Base-by-base conservation (phyloP, 257 asterid genomes). In the Euphrasia confusa region DNA sequence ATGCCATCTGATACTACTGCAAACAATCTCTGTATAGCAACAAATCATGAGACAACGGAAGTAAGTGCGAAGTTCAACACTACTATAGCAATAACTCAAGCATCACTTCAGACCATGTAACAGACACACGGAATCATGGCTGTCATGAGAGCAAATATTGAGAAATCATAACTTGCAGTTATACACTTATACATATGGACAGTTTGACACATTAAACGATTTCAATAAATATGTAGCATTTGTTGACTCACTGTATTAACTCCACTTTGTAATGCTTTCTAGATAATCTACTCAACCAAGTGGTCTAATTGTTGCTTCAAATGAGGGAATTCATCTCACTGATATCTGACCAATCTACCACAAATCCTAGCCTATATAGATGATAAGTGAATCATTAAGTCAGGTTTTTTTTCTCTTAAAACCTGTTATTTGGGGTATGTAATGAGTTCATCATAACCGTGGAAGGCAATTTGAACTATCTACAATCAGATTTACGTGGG, bases 381-480 rank as follows among this genome's bases (percentile, higher is more conserved):
- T 49, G 32, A 45, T 68, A 44, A 18, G 17, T 35, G 14, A 37
- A 8, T 33, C 58, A 48, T n/a, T 54, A 32, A 48, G 37, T 48
- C 52, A 45, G 32, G 47, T 30, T 64, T 64, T 18, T 26, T 15
- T 45, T 66, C 50, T 49, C 15, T n/a, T 24, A 7, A 49, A 40
- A 59, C 13, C 13, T 10, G 39, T 33, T 3, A 21, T 18, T 5
- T 32, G 68, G 44, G 55, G 21, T 28, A 58, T 45, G n/a, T 28
- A 50, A 27, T 15, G 57, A 50, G 5, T 12, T 61, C 37, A 54
- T 42, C 39, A 24, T 6, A 8, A 10, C 28, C 58, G 37, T 4
- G 52, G 58, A 59, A 58, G 60, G 60, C 40, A 64, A 58, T 27
- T 54, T 47, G 56, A 54, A 55, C 12, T 54, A 54, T 63, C 58